Conservation (phyloP, 2,329 filamentous ascomycete species). For the Mollisia scopiformis region DNA sequence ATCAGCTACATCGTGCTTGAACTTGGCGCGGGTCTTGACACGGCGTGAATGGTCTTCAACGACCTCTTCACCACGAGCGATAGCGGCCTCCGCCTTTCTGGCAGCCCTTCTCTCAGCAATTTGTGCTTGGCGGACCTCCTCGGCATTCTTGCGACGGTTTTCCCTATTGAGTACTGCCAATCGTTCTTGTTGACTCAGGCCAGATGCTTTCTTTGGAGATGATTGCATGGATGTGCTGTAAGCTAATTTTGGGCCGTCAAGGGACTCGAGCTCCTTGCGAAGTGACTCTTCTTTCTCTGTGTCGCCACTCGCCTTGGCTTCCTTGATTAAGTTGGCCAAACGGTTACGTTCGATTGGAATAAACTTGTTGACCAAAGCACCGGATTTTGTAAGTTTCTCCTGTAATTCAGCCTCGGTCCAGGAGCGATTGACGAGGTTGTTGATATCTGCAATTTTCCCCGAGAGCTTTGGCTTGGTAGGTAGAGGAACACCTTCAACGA, state of each 20-base stretch:
- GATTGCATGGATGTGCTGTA: slow-evolving; percentile 66
- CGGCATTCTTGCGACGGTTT: slow-evolving; percentile 83
- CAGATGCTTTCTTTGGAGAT: slow-evolving; percentile 54
- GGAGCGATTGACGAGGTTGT: slow-evolving; percentile 73
- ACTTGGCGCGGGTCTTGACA: slow-evolving; percentile 68
- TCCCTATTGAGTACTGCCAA: slow-evolving; percentile 81
- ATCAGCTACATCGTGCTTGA: slow-evolving; percentile 65
- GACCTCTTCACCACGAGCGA: slow-evolving; percentile 65
- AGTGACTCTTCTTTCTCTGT: slow-evolving; percentile 56
- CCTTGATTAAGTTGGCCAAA: slow-evolving; percentile 65
- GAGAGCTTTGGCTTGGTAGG: slow-evolving; percentile 73
- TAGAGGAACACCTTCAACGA: slow-evolving; percentile 70
- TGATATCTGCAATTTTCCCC: slow-evolving; percentile 80
- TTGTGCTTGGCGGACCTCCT: slow-evolving; percentile 89
- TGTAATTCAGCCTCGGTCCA: slow-evolving; percentile 86
- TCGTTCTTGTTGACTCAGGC: slow-evolving; percentile 74
- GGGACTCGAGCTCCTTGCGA: slow-evolving; percentile 62
- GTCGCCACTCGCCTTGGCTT: slow-evolving; percentile 67
- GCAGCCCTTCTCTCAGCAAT: slow-evolving; percentile 73
- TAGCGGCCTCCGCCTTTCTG: slow-evolving; percentile 61
- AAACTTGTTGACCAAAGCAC: slow-evolving; percentile 67
- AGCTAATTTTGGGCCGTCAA: slow-evolving; percentile 73
- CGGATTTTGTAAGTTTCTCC: slow-evolving; percentile 74
- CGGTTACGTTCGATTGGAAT: slow-evolving; percentile 70
- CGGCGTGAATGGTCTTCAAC: slow-evolving; percentile 63